Conservation (phyloP, 2,329 filamentous ascomycete genomes). For the Plectosphaerella sp. region DNA sequence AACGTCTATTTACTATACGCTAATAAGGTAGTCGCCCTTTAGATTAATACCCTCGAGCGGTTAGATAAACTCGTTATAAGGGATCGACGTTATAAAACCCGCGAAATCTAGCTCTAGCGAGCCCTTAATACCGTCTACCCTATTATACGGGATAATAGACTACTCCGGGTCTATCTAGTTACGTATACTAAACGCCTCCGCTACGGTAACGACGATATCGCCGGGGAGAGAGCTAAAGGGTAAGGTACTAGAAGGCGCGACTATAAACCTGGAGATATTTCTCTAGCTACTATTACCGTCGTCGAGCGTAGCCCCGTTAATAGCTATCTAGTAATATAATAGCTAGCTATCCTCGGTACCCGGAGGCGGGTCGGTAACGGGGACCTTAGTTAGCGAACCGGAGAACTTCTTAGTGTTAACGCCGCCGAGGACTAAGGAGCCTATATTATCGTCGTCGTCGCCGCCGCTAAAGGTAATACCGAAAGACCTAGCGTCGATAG, state of each 20-base stretch:
- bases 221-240: neutral
- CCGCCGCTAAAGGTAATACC: neutral
- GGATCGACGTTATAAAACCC: neutral
- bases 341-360: neutral
- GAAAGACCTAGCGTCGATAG: neutral
- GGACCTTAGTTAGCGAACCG: conserved; percentile 49
- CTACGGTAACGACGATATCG: neutral
- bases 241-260: neutral
- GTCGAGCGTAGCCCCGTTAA: neutral
- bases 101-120: neutral
- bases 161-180: neutral
- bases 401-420: conserved; percentile 52
- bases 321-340: neutral
- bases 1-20: neutral
- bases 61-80: neutral
- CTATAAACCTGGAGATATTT: neutral
- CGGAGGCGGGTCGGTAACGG: conserved; percentile 42
- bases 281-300: neutral
- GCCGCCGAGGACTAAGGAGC: conserved; percentile 46
- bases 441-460: neutral
- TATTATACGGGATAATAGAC: neutral
- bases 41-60: neutral
- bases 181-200: neutral
- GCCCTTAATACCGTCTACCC: neutral
- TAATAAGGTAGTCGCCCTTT: neutral